A percentile compares a stretch with the other conserved stretches of the same genome.
Evolutionary conservation across 257 asterid species (phyloP).

Genomic region (Ophiorrhiza pumila): DNA sequence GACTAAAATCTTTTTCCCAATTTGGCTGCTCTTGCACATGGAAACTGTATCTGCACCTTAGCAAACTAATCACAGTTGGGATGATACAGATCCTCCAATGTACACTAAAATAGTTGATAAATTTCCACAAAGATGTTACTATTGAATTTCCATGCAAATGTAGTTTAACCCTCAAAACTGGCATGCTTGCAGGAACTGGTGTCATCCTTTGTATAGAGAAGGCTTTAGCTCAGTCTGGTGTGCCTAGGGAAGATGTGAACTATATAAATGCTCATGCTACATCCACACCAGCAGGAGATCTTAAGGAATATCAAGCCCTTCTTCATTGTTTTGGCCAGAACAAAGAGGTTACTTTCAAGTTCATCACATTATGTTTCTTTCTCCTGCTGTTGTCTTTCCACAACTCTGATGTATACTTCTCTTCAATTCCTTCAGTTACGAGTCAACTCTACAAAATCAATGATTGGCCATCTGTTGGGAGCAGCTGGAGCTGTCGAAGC

Average conservation of each 20-base stretch:
- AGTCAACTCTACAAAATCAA: constrained; percentile 96
- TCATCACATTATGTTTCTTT: constrained; percentile 7
- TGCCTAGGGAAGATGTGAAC: constrained; percentile 80
- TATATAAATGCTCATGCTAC: constrained; percentile 98
- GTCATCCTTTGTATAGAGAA: constrained; percentile 85
- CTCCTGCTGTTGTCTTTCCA: constrained; percentile 7
- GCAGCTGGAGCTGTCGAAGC: constrained; percentile 99
- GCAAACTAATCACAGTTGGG: not conserved
- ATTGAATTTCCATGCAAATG: constrained; percentile 3
- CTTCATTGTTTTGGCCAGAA: constrained; percentile 80
- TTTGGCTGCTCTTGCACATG: not conserved
- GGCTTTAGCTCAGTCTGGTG: constrained; percentile 95
- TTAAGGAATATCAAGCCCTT: constrained; percentile 89
- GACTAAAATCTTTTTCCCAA: not conserved
- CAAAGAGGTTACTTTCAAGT: constrained; percentile 58
- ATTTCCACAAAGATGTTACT: not conserved
- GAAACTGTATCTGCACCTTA: not conserved
- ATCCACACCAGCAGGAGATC: constrained; percentile 94
- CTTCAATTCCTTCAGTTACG: constrained; percentile 51
- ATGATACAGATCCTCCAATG: not conserved
- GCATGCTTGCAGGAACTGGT: constrained; percentile 68
- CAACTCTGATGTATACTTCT: constrained; percentile 2
- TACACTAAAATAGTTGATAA: not conserved
- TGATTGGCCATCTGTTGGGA: constrained; percentile 95
- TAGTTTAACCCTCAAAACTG: constrained; percentile 18